A percentile compares a stretch with the other conserved stretches of the same genome.
phyloP scores from a whole-genome alignment of 164 flowering plant genomes.

The Aristolochia contorta region DNA sequence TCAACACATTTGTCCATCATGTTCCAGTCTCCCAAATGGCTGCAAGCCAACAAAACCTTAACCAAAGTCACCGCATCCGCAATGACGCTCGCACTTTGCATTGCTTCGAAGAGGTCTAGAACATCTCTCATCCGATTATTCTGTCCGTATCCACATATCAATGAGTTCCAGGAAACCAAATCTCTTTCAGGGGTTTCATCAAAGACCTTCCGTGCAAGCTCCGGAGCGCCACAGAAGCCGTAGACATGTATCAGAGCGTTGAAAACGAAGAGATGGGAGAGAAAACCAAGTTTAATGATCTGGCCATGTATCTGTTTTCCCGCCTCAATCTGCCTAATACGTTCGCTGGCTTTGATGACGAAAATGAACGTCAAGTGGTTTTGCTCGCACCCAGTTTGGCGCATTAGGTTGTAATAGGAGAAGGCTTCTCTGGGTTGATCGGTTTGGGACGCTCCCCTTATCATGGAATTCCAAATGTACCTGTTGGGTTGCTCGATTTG shows the following conservation, averaged over 20 bases:
- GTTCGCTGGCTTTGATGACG: slow-evolving; percentile 45
- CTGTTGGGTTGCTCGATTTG: slow-evolving; percentile 28
- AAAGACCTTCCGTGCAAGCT: slow-evolving; percentile 32
- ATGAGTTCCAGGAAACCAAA: slow-evolving; percentile 66
- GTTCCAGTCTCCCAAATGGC: slow-evolving; percentile 26
- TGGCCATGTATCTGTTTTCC: slow-evolving; percentile 40
- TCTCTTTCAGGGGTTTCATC: slow-evolving; percentile 46
- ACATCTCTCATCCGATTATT: slow-evolving; percentile 30
- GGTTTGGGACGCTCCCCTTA: slow-evolving; percentile 36
- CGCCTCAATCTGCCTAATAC: slow-evolving; percentile 14
- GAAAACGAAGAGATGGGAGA: slow-evolving; percentile 30
- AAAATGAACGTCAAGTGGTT: slow-evolving; percentile 35
- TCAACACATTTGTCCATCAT: slow-evolving; percentile 25
- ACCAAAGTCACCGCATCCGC: slow-evolving; percentile 62
- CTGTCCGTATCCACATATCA: slow-evolving; percentile 61
- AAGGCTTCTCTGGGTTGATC: slow-evolving; percentile 35
- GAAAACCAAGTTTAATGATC: slow-evolving; percentile 43
- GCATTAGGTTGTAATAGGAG: slow-evolving; percentile 26
- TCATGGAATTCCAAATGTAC: slow-evolving; percentile 34
- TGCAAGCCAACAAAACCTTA: slow-evolving; percentile 56
- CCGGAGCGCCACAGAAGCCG: slow-evolving; percentile 26
- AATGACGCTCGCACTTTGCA: slow-evolving; percentile 35
- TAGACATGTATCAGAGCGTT: slow-evolving; percentile 57
- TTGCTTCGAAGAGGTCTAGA: slow-evolving; percentile 34
- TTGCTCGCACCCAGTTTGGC: slow-evolving; percentile 12